A percentile compares a stretch with the other conserved stretches of the same genome.
phyloP scores from a whole-genome alignment of 73 alveolate species.

The Durusdinium trenchii region DNA sequence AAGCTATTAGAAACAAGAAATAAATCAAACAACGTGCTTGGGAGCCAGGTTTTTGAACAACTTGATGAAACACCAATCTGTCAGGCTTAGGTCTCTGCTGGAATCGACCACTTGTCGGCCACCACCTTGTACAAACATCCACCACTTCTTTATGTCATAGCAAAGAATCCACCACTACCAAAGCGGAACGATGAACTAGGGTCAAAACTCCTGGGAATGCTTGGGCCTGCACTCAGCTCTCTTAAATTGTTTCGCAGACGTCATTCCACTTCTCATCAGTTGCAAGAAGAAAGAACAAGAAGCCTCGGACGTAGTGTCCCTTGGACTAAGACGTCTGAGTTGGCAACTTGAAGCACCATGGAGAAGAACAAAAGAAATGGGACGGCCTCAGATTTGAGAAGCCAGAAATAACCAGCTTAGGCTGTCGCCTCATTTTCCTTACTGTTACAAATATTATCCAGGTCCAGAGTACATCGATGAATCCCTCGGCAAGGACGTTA shows the following conservation, averaged over 20 bases:
- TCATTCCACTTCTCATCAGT: no score
- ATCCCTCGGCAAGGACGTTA: no score
- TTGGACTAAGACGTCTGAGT: neutral
- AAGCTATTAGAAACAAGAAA: no score
- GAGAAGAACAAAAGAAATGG: conserved; percentile 71
- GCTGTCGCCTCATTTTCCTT: no score
- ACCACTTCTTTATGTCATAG: no score
- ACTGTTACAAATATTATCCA: no score
- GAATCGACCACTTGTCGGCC: conserved; percentile 87
- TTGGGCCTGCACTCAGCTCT: conserved; percentile 42
- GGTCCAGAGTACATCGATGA: no score
- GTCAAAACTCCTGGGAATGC: conserved; percentile 62
- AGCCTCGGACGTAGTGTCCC: neutral
- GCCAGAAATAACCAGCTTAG: no score
- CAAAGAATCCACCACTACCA: neutral
- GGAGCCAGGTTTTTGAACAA: neutral
- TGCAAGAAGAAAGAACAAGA: no score
- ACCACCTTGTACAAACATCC: conserved; percentile 37
- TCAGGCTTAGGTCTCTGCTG: conserved; percentile 1
- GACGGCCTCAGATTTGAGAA: neutral
- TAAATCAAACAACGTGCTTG: neutral
- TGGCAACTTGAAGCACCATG: conserved; percentile 51
- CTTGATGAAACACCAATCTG: no score
- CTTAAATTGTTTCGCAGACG: no score
- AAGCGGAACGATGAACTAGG: neutral